Evolutionary conservation across 192 early-diverging fungal species (phyloP).

Genomic region (Backusella luteola): DNA sequence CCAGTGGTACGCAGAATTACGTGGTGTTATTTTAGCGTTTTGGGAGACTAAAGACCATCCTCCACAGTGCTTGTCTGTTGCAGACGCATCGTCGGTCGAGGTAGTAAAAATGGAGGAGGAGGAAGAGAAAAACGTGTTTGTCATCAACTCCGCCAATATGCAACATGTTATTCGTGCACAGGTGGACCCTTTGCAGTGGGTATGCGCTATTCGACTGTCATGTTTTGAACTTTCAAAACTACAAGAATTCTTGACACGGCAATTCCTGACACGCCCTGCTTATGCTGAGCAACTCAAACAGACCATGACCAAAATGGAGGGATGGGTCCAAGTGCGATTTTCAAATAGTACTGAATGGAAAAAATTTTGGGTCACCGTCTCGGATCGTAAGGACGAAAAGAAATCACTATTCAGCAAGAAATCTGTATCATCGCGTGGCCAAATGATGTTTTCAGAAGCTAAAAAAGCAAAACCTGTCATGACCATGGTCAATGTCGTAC

Average conservation of each 20-base stretch:
- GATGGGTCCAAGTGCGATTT: constrained; percentile 54
- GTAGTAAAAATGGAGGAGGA: constrained; percentile 48
- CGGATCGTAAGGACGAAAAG: constrained; percentile 50
- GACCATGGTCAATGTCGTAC: constrained; percentile 52
- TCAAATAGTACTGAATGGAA: constrained; percentile 47
- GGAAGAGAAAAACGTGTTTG: constrained; percentile 49
- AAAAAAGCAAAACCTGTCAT: constrained; percentile 54
- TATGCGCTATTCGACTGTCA: constrained; percentile 66
- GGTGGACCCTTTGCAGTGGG: constrained; percentile 56
- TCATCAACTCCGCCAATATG: constrained; percentile 68
- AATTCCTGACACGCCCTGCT: constrained; percentile 41
- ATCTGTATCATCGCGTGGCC: constrained; percentile 43
- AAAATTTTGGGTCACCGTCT: constrained; percentile 50
- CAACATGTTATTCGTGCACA: constrained; percentile 64
- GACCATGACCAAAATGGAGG: constrained; percentile 46
- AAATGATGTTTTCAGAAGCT: constrained; percentile 51
- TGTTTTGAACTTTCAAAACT: constrained; percentile 74
- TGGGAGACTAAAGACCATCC: constrained; percentile 55
- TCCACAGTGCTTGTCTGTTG: constrained; percentile 73
- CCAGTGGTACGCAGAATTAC: constrained; percentile 70
- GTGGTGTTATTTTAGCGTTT: constrained; percentile 65
- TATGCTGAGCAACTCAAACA: constrained; percentile 50
- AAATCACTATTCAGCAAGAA: constrained; percentile 41
- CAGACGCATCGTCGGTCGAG: constrained; percentile 62
- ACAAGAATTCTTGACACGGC: constrained; percentile 75